Conservation (phyloP, 2,329 filamentous ascomycete genomes). For the Amauroascus verrucosus region DNA sequence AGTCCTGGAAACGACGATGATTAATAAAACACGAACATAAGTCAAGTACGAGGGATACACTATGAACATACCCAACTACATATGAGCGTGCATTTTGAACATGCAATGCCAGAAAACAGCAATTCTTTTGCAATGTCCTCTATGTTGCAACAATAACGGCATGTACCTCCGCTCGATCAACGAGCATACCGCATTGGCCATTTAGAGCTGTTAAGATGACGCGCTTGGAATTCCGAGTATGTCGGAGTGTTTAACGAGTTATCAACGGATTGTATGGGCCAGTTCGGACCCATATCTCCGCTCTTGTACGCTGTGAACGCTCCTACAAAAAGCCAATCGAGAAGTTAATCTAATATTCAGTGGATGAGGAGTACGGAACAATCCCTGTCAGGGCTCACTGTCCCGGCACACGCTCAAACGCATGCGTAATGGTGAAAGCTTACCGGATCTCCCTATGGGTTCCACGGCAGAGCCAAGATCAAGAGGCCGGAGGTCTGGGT, state of each 20-base stretch:
- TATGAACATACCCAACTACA: too few species aligned
- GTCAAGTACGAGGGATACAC: too few species aligned
- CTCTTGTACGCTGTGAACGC: conserved; percentile 43
- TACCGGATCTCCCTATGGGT: conserved; percentile 47
- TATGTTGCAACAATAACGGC: too few species aligned
- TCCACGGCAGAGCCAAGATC: conserved; percentile 58
- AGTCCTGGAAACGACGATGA: too few species aligned
- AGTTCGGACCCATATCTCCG: conserved; percentile 43
- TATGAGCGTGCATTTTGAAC: too few species aligned
- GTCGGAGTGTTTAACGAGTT: conserved; percentile 54
- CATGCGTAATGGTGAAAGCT: not conserved
- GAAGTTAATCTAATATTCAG: not conserved
- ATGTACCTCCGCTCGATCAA: conserved; percentile 44
- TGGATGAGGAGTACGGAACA: not conserved
- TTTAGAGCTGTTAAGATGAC: conserved; percentile 43
- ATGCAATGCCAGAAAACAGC: too few species aligned
- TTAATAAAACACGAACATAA: too few species aligned
- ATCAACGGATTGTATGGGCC: conserved; percentile 51
- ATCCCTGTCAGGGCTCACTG: not conserved
- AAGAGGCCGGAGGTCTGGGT: conserved; percentile 49
- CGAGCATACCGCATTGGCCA: conserved; percentile 44
- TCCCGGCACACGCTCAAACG: not conserved
- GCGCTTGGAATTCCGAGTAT: conserved; percentile 58
- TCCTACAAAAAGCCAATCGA: conserved; percentile 18
- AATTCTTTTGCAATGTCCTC: too few species aligned